These are phyloP conservation scores for Gypsophila paniculata DNA, from an alignment of 179 eudicot genomes.

Conservation along the genomic window DNA sequence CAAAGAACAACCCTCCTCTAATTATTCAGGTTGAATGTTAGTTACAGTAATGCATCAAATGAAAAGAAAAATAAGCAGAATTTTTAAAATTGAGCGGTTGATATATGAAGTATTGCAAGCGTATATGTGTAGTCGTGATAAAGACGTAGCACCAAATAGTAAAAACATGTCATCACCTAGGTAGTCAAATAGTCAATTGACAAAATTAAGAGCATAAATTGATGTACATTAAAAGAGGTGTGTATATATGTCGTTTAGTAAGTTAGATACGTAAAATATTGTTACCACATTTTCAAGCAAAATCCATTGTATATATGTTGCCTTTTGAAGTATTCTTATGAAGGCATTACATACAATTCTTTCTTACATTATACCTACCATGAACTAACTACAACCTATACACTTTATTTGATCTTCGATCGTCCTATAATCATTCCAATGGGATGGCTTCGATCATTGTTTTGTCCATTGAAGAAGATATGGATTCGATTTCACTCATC, in stretches of 20 bases:
- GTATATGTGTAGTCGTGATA: conserved; percentile 7
- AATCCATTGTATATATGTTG: not conserved
- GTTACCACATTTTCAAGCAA: conserved; percentile 27
- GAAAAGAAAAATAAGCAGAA: not conserved
- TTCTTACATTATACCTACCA: conserved; percentile 12
- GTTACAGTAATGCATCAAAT: not conserved
- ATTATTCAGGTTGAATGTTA: no score
- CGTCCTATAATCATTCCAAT: conserved; percentile 1
- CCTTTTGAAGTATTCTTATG: not conserved
- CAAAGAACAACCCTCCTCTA: no score
- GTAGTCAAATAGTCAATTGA: conserved; percentile 19
- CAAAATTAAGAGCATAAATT: conserved; percentile 15
- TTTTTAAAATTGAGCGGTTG: not conserved
- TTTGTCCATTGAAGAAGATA: conserved; percentile 27
- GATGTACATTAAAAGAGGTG: not conserved
- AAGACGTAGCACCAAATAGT: conserved; percentile 26
- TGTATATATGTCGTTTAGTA: not conserved
- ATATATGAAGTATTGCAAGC: conserved; percentile 19
- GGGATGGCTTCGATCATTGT: conserved; percentile 24
- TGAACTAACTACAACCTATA: conserved; percentile 14
- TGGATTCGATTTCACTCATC: conserved; percentile 19
- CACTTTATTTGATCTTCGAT: not conserved
- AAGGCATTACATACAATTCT: conserved; percentile 1
- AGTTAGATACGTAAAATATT: conserved; percentile 6
- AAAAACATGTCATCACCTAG: conserved; percentile 26